Evolutionary conservation across 345 rosid species (phyloP), one percentile per base, ranked within the genome.

Genomic region (Kernera saxatilis): DNA sequence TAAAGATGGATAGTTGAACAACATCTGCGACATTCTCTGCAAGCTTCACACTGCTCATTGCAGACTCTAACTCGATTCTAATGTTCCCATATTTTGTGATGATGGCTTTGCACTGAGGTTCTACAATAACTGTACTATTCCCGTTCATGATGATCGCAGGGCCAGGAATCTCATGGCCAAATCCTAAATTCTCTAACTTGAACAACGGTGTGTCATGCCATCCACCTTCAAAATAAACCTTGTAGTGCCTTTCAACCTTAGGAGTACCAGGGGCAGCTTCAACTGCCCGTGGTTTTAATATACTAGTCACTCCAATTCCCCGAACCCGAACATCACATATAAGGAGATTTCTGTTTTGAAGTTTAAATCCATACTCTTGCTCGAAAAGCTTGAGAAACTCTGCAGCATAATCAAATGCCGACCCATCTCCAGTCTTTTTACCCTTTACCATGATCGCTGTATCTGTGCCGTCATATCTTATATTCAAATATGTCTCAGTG

Each of bases 71-170:
- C 75, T 88, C 89, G 32, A 94, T 84, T 79, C 76, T 94, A 30
- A 94, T 86, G 86, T 94, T 94, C 29, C 99, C 97, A 68, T 87
- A 89, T 70, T 89, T 85, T 2, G 99, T 94, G 67, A 91, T 83
- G 51, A 72, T 59, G 63, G 99, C 91, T 76, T 81, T 82, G 77
- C 97, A 94, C 44, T 73, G 81, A 39, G 98, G 98, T 73, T 93
- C 98, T 45, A 93, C 90, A 52, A 91, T 83, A 63, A 94, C 96
- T 9, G 99, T 94, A 78, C 97, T 91, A 58, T 90, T 94, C 15
- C 99, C 99, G 48, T 94, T 94, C 97, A 94, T 94, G 84, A 94
- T 86, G 75, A 94, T 83, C 13, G 89, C 89, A 70, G 99, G 97
- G 54, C 96, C 96, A 46, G 80, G 59, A 33, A 94, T 61, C 51